Evolutionary conservation across 2,329 filamentous ascomycete species (phyloP).

Genomic region (Aspergillus sp.): DNA sequence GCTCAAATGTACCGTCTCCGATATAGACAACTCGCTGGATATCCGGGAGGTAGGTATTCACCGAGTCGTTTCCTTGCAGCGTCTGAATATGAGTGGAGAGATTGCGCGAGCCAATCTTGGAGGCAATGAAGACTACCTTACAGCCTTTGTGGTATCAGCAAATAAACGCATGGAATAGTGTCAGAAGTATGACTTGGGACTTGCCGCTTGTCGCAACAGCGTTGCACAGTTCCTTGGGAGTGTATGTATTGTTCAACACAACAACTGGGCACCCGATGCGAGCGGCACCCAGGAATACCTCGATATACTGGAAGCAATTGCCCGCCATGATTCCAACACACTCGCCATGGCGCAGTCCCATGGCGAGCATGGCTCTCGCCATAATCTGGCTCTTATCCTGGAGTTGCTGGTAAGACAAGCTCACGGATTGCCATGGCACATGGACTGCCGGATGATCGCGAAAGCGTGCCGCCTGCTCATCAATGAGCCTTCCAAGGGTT

Average conservation of each 20-base stretch:
- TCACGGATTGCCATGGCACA: constrained; percentile 21
- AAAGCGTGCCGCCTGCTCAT: constrained; percentile 17
- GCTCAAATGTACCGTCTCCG: background rate
- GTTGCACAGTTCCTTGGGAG: constrained; percentile 19
- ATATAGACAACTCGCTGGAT: background rate
- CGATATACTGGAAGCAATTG: constrained; percentile 52
- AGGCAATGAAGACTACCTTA: constrained; percentile 25
- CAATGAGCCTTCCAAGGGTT: constrained; percentile 19
- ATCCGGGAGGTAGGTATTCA: background rate
- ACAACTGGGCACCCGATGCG: constrained; percentile 32
- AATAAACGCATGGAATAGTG: too few species aligned
- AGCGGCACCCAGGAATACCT: constrained; percentile 55
- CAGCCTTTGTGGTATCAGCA: constrained; percentile 16
- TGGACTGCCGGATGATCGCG: constrained; percentile 10
- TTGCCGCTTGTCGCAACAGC: constrained; percentile 20
- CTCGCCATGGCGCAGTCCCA: constrained; percentile 66
- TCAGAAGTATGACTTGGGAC: background rate
- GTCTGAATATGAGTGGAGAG: background rate
- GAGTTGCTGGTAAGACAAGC: constrained; percentile 21
- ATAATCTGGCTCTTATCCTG: constrained; percentile 3
- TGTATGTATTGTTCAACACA: constrained; percentile 35
- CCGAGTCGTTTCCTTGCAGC: background rate
- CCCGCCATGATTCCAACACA: constrained; percentile 69
- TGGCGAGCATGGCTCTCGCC: constrained; percentile 55
- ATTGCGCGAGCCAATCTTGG: constrained; percentile 10